Percentiles rank a stretch among this genome's conserved stretches.
These are phyloP conservation scores for Lentinula detonsa DNA, from an alignment of 768 basidiomycete species.

Conservation along the genomic window DNA sequence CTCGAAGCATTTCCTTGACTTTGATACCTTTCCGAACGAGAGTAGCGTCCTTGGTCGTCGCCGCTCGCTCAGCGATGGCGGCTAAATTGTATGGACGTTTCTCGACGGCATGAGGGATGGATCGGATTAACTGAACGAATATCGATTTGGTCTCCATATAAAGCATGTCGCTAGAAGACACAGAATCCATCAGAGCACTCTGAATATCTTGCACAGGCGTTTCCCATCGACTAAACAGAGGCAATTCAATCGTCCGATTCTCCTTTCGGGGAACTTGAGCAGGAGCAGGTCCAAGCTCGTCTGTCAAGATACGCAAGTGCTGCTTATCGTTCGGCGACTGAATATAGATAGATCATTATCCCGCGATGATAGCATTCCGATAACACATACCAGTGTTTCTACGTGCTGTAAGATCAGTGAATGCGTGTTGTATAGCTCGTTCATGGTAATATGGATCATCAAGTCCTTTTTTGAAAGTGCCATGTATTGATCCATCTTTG, in stretches of 20 bases:
- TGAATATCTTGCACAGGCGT: slow-evolving; percentile 98
- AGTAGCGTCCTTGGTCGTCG: slow-evolving; percentile 94
- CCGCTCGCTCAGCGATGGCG: slow-evolving; percentile 88
- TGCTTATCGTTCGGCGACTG: slow-evolving; percentile 98
- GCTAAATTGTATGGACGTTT: slow-evolving; percentile 87
- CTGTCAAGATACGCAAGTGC: slow-evolving; percentile 92
- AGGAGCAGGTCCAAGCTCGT: slow-evolving; percentile 92
- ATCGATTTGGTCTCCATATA: slow-evolving; percentile 99
- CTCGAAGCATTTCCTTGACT: slow-evolving; percentile 98
- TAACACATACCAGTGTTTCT: slow-evolving; percentile 73
- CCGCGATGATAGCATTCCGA: background rate
- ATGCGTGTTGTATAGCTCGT: slow-evolving; percentile 99
- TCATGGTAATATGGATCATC: slow-evolving; percentile 96
- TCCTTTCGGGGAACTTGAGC: slow-evolving; percentile 97
- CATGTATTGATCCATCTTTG: slow-evolving; percentile 99
- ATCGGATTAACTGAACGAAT: slow-evolving; percentile 95
- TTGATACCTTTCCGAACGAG: slow-evolving; percentile 98
- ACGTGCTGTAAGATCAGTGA: slow-evolving; percentile 92
- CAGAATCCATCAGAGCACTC: slow-evolving; percentile 92
- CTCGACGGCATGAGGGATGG: slow-evolving; percentile 78
- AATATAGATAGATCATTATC: slow-evolving; percentile 1
- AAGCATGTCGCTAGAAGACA: slow-evolving; percentile 96
- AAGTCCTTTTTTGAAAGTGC: slow-evolving; percentile 98
- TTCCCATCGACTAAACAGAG: slow-evolving; percentile 97
- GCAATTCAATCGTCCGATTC: slow-evolving; percentile 88